Evolutionary conservation across 1,284 basidiomycete genomes (phyloP).

Genomic region (Puccinia polysora): DNA sequence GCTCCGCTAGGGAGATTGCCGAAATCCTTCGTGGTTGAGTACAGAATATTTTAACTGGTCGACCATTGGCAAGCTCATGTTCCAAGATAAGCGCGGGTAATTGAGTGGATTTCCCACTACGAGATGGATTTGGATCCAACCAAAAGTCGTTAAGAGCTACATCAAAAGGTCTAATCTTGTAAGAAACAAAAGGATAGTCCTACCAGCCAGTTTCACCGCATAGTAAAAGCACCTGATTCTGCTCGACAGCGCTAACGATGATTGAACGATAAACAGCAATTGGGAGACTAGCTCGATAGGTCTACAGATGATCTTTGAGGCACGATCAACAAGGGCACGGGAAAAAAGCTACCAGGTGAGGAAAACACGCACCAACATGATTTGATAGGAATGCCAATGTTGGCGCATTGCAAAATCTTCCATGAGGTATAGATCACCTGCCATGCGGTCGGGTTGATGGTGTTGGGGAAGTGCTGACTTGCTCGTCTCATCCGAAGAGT

Average conservation of each 20-base stretch:
- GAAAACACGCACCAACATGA: slow-evolving; percentile 66
- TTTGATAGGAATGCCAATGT: slow-evolving; percentile 66
- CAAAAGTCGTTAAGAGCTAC: background rate
- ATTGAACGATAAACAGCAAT: slow-evolving; percentile 77
- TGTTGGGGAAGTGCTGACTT: background rate
- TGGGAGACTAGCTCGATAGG: slow-evolving; percentile 71
- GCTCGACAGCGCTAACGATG: slow-evolving; percentile 69
- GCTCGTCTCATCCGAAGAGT: slow-evolving; percentile 1
- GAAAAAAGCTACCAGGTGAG: background rate
- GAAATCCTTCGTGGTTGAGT: slow-evolving; percentile 96
- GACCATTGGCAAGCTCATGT: slow-evolving; percentile 74
- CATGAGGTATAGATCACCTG: slow-evolving; percentile 16
- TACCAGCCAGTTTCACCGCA: slow-evolving; percentile 97
- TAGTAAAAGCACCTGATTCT: slow-evolving; percentile 81
- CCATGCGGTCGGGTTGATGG: background rate
- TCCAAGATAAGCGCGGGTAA: slow-evolving; percentile 92
- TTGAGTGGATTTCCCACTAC: slow-evolving; percentile 94
- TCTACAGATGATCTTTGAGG: slow-evolving; percentile 54
- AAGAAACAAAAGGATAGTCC: slow-evolving; percentile 45
- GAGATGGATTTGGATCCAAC: no score
- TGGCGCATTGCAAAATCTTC: slow-evolving; percentile 63
- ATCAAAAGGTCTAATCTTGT: background rate
- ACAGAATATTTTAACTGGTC: slow-evolving; percentile 85
- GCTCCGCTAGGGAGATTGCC: slow-evolving; percentile 91
- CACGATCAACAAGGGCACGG: slow-evolving; percentile 45